Percentiles rank a stretch among this genome's conserved stretches.
These are phyloP conservation scores for Garcia nutans DNA, from an alignment of 345 rosid species.

Conservation along the genomic window DNA sequence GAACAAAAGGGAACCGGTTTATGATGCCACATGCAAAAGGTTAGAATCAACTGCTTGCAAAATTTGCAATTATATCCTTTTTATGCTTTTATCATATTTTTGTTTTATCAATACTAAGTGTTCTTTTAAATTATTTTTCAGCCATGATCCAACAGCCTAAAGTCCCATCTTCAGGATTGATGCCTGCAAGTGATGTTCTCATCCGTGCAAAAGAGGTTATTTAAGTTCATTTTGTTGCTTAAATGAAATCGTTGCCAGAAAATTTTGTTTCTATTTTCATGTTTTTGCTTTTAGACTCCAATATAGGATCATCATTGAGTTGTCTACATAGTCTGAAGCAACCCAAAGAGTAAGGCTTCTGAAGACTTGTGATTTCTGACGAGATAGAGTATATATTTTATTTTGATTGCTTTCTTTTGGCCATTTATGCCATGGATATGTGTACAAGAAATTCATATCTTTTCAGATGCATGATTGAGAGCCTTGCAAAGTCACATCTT, in stretches of 20 bases:
- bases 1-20: slow-evolving; percentile 75
- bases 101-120: slow-evolving; percentile 4
- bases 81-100: slow-evolving; percentile 1
- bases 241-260: background rate
- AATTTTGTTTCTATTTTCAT: background rate
- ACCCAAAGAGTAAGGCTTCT: background rate
- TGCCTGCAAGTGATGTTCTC: slow-evolving; percentile 83
- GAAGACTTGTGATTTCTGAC: background rate
- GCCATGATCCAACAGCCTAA: slow-evolving; percentile 87
- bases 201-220: slow-evolving; percentile 88
- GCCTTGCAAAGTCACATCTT: background rate
- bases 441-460: background rate
- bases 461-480: background rate
- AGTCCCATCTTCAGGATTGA: slow-evolving; percentile 75
- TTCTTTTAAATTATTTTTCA: slow-evolving; percentile 37
- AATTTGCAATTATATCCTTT: background rate
- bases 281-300: background rate
- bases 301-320: background rate
- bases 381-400: background rate
- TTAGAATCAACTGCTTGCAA: slow-evolving; percentile 23
- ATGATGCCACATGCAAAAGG: slow-evolving; percentile 94
- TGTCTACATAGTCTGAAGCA: background rate
- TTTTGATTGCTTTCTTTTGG: background rate
- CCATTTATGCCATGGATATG: background rate
- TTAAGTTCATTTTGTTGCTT: background rate